A percentile compares a stretch with the other conserved stretches of the same genome.
phyloP scores from a whole-genome alignment of 108 stramenopile species.

The Conticribra guillardii region DNA sequence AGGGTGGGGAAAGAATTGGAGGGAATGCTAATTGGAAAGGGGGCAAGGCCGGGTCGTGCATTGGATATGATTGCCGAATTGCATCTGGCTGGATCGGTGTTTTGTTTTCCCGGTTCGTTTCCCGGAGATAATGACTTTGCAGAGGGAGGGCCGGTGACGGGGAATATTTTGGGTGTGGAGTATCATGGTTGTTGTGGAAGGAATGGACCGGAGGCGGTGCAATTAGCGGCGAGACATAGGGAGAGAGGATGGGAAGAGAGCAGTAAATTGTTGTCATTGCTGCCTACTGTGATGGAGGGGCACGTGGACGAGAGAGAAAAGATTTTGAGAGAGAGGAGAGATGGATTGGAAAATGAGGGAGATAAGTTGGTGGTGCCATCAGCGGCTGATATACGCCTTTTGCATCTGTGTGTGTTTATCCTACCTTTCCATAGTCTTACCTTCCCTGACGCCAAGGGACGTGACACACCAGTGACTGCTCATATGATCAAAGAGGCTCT shows the following conservation, averaged over 20 bases:
- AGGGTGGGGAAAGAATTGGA: constrained; percentile 91
- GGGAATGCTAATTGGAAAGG: constrained; percentile 84
- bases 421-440: constrained; percentile 68
- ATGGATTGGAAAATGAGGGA: neutral
- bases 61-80: constrained; percentile 71
- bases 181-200: constrained; percentile 40
- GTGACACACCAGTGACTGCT: constrained; percentile 48
- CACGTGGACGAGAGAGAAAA: constrained; percentile 36
- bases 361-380: constrained; percentile 15
- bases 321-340: neutral
- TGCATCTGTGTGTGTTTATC: constrained; percentile 68
- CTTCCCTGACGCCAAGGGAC: constrained; percentile 64
- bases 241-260: constrained; percentile 53
- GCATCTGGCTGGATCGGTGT: constrained; percentile 71
- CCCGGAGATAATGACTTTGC: constrained; percentile 33
- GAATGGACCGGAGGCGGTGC: constrained; percentile 28
- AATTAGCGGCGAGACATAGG: constrained; percentile 42
- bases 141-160: constrained; percentile 45
- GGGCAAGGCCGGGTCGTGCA: constrained; percentile 64
- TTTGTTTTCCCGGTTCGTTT: constrained; percentile 67
- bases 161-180: constrained; percentile 40
- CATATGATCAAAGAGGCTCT: constrained; percentile 82
- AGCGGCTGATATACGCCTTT: constrained; percentile 53
- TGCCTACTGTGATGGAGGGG: constrained; percentile 39
- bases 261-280: constrained; percentile 32